Conservation (phyloP, 1,139 yeast genomes). For the Sugiyamaella pinicola region DNA sequence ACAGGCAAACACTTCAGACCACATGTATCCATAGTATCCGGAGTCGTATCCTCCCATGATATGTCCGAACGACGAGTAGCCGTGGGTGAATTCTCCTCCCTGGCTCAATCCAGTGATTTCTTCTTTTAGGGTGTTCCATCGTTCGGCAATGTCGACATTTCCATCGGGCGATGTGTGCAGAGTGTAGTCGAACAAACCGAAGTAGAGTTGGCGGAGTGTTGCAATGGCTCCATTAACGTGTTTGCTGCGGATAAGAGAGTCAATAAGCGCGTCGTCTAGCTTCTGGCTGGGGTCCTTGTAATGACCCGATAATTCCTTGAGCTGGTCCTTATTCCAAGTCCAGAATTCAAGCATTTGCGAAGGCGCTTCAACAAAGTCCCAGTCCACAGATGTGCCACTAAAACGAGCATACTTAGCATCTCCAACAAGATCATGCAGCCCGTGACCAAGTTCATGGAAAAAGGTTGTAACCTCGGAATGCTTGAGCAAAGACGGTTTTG, state of each 20-base stretch:
- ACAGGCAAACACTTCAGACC: conserved; percentile 83
- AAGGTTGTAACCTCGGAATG: conserved; percentile 81
- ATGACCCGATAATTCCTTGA: conserved; percentile 64
- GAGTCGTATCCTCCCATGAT: conserved; percentile 84
- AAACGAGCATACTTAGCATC: conserved; percentile 64
- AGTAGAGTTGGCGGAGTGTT: conserved; percentile 73
- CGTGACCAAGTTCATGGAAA: conserved; percentile 91
- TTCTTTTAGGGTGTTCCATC: conserved; percentile 67
- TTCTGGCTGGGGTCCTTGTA: conserved; percentile 59
- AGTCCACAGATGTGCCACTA: conserved; percentile 73
- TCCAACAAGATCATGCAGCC: conserved; percentile 76
- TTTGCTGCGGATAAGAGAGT: conserved; percentile 63
- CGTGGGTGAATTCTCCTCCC: conserved; percentile 58
- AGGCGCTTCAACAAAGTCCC: conserved; percentile 91
- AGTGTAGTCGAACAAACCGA: conserved; percentile 73
- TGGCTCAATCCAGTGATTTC: conserved; percentile 59
- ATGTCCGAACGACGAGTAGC: conserved; percentile 79
- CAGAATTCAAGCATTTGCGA: conserved; percentile 88
- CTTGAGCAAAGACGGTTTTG: conserved; percentile 73
- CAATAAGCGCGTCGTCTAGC: conserved; percentile 60
- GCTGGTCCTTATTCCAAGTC: conserved; percentile 74
- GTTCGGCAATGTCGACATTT: conserved; percentile 45
- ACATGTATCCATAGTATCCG: conserved; percentile 84
- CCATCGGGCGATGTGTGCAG: conserved; percentile 59
- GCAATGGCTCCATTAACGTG: conserved; percentile 74